phyloP scores from a whole-genome alignment of 148 eudicot species.

The Polygonum aviculare region DNA sequence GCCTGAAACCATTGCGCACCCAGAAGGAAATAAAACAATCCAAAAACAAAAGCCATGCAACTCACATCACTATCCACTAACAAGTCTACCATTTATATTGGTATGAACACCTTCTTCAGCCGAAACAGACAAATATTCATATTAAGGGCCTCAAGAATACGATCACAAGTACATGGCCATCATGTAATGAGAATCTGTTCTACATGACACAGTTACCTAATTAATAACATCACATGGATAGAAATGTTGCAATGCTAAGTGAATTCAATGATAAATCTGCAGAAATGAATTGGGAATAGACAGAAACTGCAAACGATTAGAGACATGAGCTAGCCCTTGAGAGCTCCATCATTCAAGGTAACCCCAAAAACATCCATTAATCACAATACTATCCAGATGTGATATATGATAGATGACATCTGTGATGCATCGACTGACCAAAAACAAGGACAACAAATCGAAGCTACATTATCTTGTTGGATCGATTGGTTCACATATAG shows the following conservation, averaged over 20 bases:
- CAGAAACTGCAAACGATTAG: not conserved
- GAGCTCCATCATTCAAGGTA: not conserved
- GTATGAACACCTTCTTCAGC: not conserved
- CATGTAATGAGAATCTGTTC: not conserved
- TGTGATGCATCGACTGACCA: not conserved
- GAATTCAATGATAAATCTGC: not conserved
- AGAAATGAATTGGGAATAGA: not conserved
- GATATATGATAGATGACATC: not conserved
- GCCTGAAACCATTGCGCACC: not conserved
- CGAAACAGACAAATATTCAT: not conserved
- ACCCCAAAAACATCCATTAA: not conserved
- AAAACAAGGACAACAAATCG: not conserved
- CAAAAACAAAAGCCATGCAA: not conserved
- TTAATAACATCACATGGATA: not conserved
- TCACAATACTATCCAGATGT: not conserved
- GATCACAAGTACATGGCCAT: not conserved
- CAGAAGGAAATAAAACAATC: not conserved
- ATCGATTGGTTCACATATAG: not conserved
- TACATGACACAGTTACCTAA: not conserved
- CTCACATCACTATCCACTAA: not conserved
- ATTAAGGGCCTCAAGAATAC: not conserved
- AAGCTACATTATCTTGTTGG: constrained; percentile 1
- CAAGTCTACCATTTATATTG: not conserved
- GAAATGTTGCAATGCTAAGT: not conserved
- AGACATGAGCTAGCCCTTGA: not conserved